Base-by-base conservation (phyloP, 441 rosid genomes). In the Gossypium gossypioides region DNA sequence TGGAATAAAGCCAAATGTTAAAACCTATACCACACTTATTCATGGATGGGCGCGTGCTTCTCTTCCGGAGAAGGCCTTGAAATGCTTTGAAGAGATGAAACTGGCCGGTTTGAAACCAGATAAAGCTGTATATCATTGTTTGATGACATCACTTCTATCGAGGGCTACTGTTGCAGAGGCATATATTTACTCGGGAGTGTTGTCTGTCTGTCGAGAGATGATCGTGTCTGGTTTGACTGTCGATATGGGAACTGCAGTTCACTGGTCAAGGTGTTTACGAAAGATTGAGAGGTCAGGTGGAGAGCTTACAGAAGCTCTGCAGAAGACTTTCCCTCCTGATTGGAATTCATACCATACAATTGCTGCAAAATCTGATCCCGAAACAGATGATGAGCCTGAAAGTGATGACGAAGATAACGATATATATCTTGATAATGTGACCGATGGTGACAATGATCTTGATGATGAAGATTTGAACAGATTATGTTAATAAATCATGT, bases 1-100 rank as follows among this genome's bases (percentile, higher is more conserved):
- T 61, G 94, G 94, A 46, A 83, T 92, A 60, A 83, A 48, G 78
- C 99, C 97, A 51, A 94, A 94, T 81, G 79, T 92, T 72, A 92
- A 85, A 83, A 94, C 99, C 19, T 92, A 92, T 82, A 94, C 97
- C 2, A 92, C 97, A 2, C 66, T 94, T 69, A 92, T 94, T 61
- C 88, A 92, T 60, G 99, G 97, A 66, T 94, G 99, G 99, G 91
- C 97, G 10, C 81, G 91, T 3, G 99, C 99, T 59, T 90, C 97
- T 44, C 90, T 87, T 73, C 99, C 97, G 0, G 99, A 92, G 78
- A 92, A 88, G 83, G 97, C 99, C 13, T 81, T 92, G 81, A 76
- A 59, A 34, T 89, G 94, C 85, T 94, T 84, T 62, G 91, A 89
- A 76, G 90, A 89, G 69, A 88, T 94, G 99, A 90, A 94, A 79